phyloP scores from a whole-genome alignment of 2,329 filamentous ascomycete genomes.

The Paramyrothecium sp. region DNA sequence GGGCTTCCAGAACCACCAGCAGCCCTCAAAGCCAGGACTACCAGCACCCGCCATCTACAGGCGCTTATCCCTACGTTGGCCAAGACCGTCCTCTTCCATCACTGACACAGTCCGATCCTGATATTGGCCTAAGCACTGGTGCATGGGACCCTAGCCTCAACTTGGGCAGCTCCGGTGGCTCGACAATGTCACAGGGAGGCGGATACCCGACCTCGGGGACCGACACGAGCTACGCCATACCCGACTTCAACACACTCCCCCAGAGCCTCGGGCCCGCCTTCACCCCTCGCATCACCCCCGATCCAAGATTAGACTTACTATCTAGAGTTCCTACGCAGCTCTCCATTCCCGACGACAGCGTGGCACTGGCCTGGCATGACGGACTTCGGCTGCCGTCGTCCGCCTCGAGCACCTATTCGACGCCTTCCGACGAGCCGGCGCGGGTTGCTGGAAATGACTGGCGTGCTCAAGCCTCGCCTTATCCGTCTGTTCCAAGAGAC shows the following conservation, averaged over 20 bases:
- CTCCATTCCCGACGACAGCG: not conserved
- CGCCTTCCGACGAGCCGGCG: not conserved
- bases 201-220: too few relatives aligned
- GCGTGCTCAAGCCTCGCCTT: not conserved
- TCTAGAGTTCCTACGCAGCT: not conserved
- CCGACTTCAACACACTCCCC: too few relatives aligned
- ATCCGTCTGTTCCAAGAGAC: not conserved
- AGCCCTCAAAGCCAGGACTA: not conserved
- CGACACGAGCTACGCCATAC: too few relatives aligned
- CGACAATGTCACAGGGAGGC: too few relatives aligned
- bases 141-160: too few relatives aligned
- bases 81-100: too few relatives aligned
- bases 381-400: not conserved
- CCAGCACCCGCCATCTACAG: too few relatives aligned
- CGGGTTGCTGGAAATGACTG: too few relatives aligned
- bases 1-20: constrained; percentile 4
- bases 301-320: not conserved
- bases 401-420: not conserved
- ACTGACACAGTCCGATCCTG: too few relatives aligned
- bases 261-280: too few relatives aligned
- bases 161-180: too few relatives aligned
- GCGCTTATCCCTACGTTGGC: not conserved
- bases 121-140: too few relatives aligned
- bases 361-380: not conserved
- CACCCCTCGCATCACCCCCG: not conserved